These are phyloP conservation scores for Vigna trinervia DNA, from an alignment of 306 rosid genomes.

Conservation along the genomic window DNA sequence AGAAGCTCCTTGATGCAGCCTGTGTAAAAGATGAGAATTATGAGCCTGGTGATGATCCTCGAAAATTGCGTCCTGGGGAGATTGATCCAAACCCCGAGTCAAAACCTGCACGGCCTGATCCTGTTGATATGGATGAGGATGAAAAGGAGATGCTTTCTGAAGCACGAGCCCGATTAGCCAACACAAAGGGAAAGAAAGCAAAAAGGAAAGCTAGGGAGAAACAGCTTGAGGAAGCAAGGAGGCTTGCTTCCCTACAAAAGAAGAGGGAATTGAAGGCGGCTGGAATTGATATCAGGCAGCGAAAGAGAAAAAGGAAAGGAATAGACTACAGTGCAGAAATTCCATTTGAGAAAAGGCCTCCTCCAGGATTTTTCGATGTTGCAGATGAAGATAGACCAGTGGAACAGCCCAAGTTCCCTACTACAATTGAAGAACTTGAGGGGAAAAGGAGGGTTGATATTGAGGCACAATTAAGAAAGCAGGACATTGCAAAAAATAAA, in stretches of 20 bases:
- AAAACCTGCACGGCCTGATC: constrained; percentile 95
- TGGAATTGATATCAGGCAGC: constrained; percentile 81
- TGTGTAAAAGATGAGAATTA: constrained; percentile 90
- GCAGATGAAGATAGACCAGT: constrained; percentile 75
- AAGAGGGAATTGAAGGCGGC: constrained; percentile 94
- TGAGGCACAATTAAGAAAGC: constrained; percentile 85
- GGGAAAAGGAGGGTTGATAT: constrained; percentile 82
- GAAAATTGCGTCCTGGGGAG: constrained; percentile 60
- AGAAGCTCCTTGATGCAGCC: constrained; percentile 92
- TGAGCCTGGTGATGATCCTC: constrained; percentile 90
- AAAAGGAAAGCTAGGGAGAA: constrained; percentile 85
- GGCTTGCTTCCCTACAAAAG: constrained; percentile 89
- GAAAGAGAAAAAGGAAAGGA: constrained; percentile 89
- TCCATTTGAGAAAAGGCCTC: constrained; percentile 93
- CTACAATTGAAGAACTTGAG: constrained; percentile 92
- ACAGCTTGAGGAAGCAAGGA: constrained; percentile 95
- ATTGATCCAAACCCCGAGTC: constrained; percentile 68
- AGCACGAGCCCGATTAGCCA: constrained; percentile 92
- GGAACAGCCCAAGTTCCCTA: constrained; percentile 76
- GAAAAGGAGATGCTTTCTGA: constrained; percentile 98
- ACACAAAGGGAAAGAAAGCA: constrained; percentile 93
- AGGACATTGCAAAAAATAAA: constrained; percentile 85
- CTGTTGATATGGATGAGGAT: constrained; percentile 97
- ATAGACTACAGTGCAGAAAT: constrained; percentile 90
- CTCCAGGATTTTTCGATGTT: constrained; percentile 85